Evolutionary conservation across 441 rosid genomes (phyloP), one percentile per base, ranked within the genome.

Genomic region (Adansonia gregorii): DNA sequence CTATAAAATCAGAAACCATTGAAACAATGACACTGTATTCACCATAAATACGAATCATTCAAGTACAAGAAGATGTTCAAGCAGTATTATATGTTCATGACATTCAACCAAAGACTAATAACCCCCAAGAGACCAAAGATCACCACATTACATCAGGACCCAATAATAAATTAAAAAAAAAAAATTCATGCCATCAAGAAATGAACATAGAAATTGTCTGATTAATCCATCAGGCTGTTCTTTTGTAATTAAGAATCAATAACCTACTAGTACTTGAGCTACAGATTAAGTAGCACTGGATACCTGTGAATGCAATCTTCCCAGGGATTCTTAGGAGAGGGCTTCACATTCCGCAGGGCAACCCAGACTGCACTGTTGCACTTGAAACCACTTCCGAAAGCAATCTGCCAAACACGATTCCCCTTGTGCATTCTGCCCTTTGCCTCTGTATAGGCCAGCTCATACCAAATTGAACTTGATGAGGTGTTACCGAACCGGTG

Each of bases 401-500:
- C 97, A 77, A 94, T 94, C 87, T 94, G 97, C 97, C 98, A 92
- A 77, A 90, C 89, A 0, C 94, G 82, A 76, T 92, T 87, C 39
- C 96, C 94, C 85, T 81, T 91, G 15, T 84, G 83, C 89, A 92
- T 89, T 85, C 94, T 89, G 48, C 90, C 97, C 78, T 94, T 94
- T 24, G 97, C 96, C 82, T 94, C 98, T 0, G 81, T 92, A 76
- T 94, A 94, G 43, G 98, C 97, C 78, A 94, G 60, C 80, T 93
- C 98, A 20, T 94, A 94, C 98, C 98, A 94, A 72, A 94, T 93
- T 0, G 98, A 93, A 80, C 98, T 94, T 2, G 98, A 94, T 0
- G 98, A 93, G 6, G 97, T 94, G 90, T 94, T 94, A 15, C 98
- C 97, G 67, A 94, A 94, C n/a, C 97, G 88, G 78, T 93, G 97